Percentiles rank a stretch among this genome's conserved stretches.
phyloP scores from a whole-genome alignment of 1,139 yeast genomes.

The Torulaspora pretoriensis region DNA sequence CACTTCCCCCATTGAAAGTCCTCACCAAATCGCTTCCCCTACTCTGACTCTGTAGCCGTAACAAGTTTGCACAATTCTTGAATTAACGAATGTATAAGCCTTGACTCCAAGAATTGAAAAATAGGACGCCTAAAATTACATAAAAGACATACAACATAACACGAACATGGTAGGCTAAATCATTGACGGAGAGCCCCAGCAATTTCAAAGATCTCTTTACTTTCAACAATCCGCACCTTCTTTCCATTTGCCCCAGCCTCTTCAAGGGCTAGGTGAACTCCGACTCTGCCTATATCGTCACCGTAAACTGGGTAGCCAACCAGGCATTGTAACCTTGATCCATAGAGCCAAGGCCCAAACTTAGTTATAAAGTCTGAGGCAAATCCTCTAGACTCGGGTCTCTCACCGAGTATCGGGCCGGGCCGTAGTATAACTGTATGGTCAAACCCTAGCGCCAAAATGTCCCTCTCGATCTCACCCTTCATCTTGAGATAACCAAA shows the following conservation, averaged over 20 bases:
- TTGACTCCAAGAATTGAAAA: not conserved
- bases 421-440: constrained; percentile 67
- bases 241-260: constrained; percentile 8
- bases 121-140: not conserved
- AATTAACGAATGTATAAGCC: not conserved
- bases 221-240: constrained; percentile 28
- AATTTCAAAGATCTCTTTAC: constrained; percentile 28
- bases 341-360: constrained; percentile 39
- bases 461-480: constrained; percentile 61
- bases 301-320: constrained; percentile 44
- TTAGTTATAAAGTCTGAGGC: constrained; percentile 32
- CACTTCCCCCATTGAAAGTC: not conserved
- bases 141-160: not conserved
- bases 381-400: constrained; percentile 45
- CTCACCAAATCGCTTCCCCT: too few relatives aligned
- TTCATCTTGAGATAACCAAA: constrained; percentile 57
- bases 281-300: constrained; percentile 49
- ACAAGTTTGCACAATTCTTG: not conserved
- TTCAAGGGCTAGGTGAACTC: constrained; percentile 37
- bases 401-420: constrained; percentile 59
- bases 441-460: constrained; percentile 56
- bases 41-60: too few relatives aligned
- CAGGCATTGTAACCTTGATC: constrained; percentile 37
- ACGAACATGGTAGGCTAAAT: not conserved
- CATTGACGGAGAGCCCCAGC: constrained; percentile 10